Evolutionary conservation across 805 yeast species (phyloP), one percentile per base, ranked within the genome.

Genomic region (Diddensiella santjacobensis): DNA sequence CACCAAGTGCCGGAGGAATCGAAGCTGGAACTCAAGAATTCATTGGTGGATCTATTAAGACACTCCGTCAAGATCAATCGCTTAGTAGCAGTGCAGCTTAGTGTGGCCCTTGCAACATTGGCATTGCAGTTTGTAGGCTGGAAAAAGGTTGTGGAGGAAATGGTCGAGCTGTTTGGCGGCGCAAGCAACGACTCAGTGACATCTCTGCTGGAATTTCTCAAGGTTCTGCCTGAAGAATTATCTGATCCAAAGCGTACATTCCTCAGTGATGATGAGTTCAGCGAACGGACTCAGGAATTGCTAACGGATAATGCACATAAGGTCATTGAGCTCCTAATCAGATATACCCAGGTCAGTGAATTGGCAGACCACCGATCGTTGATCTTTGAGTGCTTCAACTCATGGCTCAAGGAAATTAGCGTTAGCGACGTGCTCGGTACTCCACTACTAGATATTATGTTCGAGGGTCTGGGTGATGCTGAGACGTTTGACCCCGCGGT

Each of bases 381-480:
- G 44, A 73, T 88, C 3, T 73, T 91, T 49, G 83, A 81, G 53
- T 85, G 96, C 66, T 70, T 95, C 49, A 82, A 83, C 57, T 84
- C 95, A 18, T 93, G 99, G 99, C 82, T 93, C 51, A 77, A 75
- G 53, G 99, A 95, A 64, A 79, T 88, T 42, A 86, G 91, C 2
- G 74, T 91, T 22, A 82, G 79, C 45, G 75, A 79, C 42, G 70
- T 93, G n/a, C 67, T 91, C 38, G 67, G 77, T 6, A 72, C 80
- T 17, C 78, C 93, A 1, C 69, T 93, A 37, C 79, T 89, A 20
- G 71, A 77, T 4, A 69, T 89, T 51, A 77, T 90, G 23, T 86
- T 90, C 64, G 74, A 74, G 43, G 79, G 87, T 0, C 66, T 84
- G 33, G 51, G 68, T 5, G 67, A 63, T 13, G 40, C 31, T 11